Base-by-base conservation (phyloP, 495 filamentous ascomycete species). In the Friedmanniomyces simplex region DNA sequence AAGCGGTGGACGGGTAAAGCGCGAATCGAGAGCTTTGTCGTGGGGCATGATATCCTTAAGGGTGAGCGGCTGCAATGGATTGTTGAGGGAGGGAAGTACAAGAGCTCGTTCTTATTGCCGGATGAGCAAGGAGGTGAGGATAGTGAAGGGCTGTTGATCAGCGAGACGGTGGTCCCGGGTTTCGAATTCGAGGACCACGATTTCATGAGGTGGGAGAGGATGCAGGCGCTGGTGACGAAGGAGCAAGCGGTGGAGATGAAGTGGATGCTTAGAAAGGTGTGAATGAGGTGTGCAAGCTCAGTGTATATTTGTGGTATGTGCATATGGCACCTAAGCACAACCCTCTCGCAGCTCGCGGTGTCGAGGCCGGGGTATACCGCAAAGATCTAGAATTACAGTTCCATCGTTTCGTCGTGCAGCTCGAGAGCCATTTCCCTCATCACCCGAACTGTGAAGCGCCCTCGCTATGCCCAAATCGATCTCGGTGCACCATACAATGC, bases 51-150 rank as follows among this genome's bases (percentile, higher is more conserved):
- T 60, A 68, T 83, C 4, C 71, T 60, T 8, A 67, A 64, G 18
- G 84, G 80, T 6, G 82, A 86, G 72, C 75, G 63, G 67, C 42
- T 82, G 65, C 82, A 84, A 68, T 86, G 83, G 82, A 73, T 86
- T 60, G 82, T 88, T 21, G 79, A 84, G 48, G 82, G 83, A 1
- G 81, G 80, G 16, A 77, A 78, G 60, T 86, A 74, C 65, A 86
- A 85, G 63, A 77, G 76, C 11, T 82, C 72, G 39, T 82, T 79
- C 67, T 60, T 85, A 47, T 62, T 82, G 32, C 71, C 74, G 5
- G 77, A 80, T 60, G 60, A 55, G 18, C 67, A 69, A 11, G 73
- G 71, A 18, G 65, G 65, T 39, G 59, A 54, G 24, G 62, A 63
- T 24, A 71, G 65, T 25, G 69, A 67, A 25, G 78, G 77, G 13